phyloP scores from a whole-genome alignment of 345 rosid genomes.

The Bretschneidera sinensis region DNA sequence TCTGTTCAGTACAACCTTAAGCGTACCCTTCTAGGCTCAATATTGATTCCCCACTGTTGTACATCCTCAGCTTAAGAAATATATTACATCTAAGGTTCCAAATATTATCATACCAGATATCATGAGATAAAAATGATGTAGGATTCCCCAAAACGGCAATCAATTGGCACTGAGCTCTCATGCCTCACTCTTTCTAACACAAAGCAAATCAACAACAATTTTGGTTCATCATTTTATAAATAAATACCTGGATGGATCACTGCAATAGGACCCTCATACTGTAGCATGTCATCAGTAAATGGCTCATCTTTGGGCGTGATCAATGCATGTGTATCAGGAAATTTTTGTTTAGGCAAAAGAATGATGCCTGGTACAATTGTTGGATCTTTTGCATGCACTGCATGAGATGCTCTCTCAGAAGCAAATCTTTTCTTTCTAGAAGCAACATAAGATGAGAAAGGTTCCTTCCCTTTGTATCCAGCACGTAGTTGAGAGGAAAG shows the following conservation, averaged over 20 bases:
- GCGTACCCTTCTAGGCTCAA: background rate
- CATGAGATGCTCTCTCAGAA: slow-evolving; percentile 18
- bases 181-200: background rate
- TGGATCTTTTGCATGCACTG: slow-evolving; percentile 26
- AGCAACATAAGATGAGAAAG: slow-evolving; percentile 26
- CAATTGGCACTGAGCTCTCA: background rate
- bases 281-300: slow-evolving; percentile 34
- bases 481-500: slow-evolving; percentile 10
- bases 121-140: background rate
- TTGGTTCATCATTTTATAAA: background rate
- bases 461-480: slow-evolving; percentile 44
- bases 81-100: background rate
- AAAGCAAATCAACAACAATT: background rate
- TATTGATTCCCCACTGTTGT: background rate
- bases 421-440: slow-evolving; percentile 15
- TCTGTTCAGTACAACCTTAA: background rate
- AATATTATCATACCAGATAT: no score
- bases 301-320: slow-evolving; percentile 60
- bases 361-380: slow-evolving; percentile 11
- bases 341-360: slow-evolving; percentile 14
- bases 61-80: background rate
- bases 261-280: slow-evolving; percentile 41
- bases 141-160: background rate
- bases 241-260: slow-evolving; percentile 48
- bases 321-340: slow-evolving; percentile 13